Percentiles rank a stretch among this genome's conserved stretches.
Conservation (phyloP, 2,329 filamentous ascomycete genomes). For the Penicillium fuscoglaucum region DNA sequence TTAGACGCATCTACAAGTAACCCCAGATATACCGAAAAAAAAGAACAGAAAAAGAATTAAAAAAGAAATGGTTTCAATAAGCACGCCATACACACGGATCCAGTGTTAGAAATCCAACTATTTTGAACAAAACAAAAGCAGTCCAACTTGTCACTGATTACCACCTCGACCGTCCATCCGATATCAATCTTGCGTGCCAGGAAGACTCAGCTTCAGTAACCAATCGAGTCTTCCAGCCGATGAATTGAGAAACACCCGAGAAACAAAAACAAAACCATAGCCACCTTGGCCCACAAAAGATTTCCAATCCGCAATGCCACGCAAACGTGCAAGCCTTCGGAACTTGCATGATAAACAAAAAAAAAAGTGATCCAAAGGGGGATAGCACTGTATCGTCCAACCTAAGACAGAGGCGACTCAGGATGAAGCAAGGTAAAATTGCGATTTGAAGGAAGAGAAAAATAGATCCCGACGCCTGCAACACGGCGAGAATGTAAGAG, state of each 20-base stretch:
- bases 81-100: constrained; percentile 18
- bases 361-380: constrained; percentile 1
- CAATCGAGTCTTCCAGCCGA: constrained; percentile 9
- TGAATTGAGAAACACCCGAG: constrained; percentile 5
- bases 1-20: background rate
- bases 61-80: constrained; percentile 11
- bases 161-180: constrained; percentile 13
- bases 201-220: constrained; percentile 5
- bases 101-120: constrained; percentile 20
- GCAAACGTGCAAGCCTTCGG: background rate
- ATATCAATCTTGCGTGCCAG: constrained; percentile 3
- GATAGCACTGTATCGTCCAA: background rate
- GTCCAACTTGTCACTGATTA: constrained; percentile 17
- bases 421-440: constrained; percentile 24
- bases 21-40: background rate
- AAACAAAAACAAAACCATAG: constrained; percentile 8
- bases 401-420: background rate
- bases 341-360: constrained; percentile 4
- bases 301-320: constrained; percentile 1
- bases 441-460: constrained; percentile 27
- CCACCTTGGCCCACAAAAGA: constrained; percentile 1
- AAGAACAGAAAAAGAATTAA: constrained; percentile 2
- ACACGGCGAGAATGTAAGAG: constrained; percentile 32
- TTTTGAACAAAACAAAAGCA: constrained; percentile 18
- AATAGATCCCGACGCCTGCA: constrained; percentile 32